Evolutionary conservation across 2,329 filamentous ascomycete genomes (phyloP).

Genomic region (Dryadomyces quercivorus): DNA sequence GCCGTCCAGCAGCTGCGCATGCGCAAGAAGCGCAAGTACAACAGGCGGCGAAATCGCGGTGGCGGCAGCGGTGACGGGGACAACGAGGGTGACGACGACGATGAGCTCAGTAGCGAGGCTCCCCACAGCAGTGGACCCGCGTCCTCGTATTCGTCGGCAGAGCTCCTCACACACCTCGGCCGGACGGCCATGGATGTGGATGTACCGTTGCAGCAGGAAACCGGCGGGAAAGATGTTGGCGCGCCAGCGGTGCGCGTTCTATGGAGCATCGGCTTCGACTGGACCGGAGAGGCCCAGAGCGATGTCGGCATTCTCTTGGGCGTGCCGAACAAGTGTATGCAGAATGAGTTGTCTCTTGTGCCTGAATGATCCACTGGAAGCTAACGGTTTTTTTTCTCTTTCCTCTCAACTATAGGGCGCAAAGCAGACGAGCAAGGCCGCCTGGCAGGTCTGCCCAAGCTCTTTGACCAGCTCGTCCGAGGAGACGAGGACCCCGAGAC

Average conservation of each 20-base stretch:
- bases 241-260: constrained; percentile 35
- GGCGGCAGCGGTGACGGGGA: constrained; percentile 5
- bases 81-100: constrained; percentile 7
- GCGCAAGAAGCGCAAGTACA: constrained; percentile 12
- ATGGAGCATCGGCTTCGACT: constrained; percentile 57
- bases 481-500: constrained; percentile 40
- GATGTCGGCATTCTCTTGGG: constrained; percentile 40
- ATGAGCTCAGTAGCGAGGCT: constrained; percentile 13
- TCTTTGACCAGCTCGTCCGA: constrained; percentile 48
- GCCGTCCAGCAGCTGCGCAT: constrained; percentile 17
- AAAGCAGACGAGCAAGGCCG: constrained; percentile 42
- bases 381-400: background rate
- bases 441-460: constrained; percentile 42
- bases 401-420: constrained; percentile 35
- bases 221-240: constrained; percentile 14
- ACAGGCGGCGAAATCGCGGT: constrained; percentile 8
- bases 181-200: constrained; percentile 38
- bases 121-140: constrained; percentile 11
- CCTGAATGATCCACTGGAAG: background rate
- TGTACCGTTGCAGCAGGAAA: constrained; percentile 18
- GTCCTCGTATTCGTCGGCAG: constrained; percentile 21
- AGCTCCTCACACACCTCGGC: constrained; percentile 42
- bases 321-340: constrained; percentile 53
- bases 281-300: constrained; percentile 59
- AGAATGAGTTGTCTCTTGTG: background rate